Evolutionary conservation across 345 rosid species (phyloP), one percentile per base, ranked within the genome.

Genomic region (Barbarea vulgaris): DNA sequence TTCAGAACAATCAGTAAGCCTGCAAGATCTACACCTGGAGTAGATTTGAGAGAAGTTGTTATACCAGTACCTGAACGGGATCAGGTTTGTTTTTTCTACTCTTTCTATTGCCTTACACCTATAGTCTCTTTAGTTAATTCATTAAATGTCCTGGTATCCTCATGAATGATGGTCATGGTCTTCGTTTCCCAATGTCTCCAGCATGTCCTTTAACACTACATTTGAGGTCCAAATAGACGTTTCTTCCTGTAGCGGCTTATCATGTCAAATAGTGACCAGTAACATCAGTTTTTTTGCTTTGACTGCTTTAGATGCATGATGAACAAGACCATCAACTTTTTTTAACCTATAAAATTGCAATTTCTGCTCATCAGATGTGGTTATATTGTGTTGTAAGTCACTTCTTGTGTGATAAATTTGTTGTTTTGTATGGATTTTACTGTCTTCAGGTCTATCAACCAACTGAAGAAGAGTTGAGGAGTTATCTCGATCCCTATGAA

Each of bases 391-490:
- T 39, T 37, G 44, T 31, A 34, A 59, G 44, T 36, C 42, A 48
- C 46, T 54, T 74, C 10, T 41, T 36, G 34, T 75, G 54, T 67
- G 64, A 66, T 18, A 54, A 18, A 4, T 44, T 47, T 33, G 9
- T 42, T n/a, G 12, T 30, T 25, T 31, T 30, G 33, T 22, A 17
- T 34, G 50, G 7, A 47, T 72, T 72, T 12, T 76, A 51, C 50
- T 69, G 58, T 74, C 34, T 77, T 42, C 82, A 95, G 99, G 96
- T 95, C 80, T 96, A 96, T 82, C 93, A 96, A 77, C 98, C 98
- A 19, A 81, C 93, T 24, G 99, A 96, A 80, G 99, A 96, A 87
- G 99, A 93, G 87, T 87, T 93, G 58, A 85, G 98, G 83, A 90
- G 90, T 82, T 96, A 81, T 82, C 79, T 96, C 2, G 96, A 96